These are phyloP conservation scores for Marchantia paleacea DNA, from an alignment of 225 moss, liverwort and hornwort species.

Conservation along the genomic window DNA sequence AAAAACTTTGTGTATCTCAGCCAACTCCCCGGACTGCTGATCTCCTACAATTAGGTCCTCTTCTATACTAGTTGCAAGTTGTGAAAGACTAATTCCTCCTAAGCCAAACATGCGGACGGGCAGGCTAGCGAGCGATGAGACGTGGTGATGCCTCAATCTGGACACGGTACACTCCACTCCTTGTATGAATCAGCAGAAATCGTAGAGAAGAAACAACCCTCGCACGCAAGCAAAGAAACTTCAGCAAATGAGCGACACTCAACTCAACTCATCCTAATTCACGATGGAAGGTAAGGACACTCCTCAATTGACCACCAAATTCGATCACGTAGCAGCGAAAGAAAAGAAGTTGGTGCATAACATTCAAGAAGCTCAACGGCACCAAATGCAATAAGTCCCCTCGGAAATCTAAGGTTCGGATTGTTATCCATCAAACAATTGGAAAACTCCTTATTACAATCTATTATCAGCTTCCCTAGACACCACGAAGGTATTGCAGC, in stretches of 20 bases:
- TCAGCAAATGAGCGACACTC: no score
- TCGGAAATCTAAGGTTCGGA: slow-evolving; percentile 78
- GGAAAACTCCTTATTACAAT: slow-evolving; percentile 76
- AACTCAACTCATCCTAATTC: no score
- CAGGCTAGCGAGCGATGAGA: background rate
- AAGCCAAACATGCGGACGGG: background rate
- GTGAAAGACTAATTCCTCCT: background rate
- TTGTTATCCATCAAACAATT: slow-evolving; percentile 73
- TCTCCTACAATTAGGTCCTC: slow-evolving; percentile 3
- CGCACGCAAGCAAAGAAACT: background rate
- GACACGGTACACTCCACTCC: background rate
- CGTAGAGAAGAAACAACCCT: background rate
- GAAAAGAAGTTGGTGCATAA: no score
- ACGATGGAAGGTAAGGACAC: no score
- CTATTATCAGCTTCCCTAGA: slow-evolving; percentile 66
- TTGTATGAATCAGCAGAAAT: background rate
- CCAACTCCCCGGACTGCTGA: background rate
- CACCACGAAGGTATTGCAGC: slow-evolving; percentile 91
- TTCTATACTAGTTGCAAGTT: background rate
- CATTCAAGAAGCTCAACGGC: no score
- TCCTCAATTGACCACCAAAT: no score
- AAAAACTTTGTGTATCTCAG: background rate
- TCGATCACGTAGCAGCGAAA: no score
- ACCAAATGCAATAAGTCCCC: no score
- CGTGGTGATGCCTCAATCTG: background rate